Conservation (phyloP, 1,284 basidiomycete genomes). For the Laetiporus sulphureus region DNA sequence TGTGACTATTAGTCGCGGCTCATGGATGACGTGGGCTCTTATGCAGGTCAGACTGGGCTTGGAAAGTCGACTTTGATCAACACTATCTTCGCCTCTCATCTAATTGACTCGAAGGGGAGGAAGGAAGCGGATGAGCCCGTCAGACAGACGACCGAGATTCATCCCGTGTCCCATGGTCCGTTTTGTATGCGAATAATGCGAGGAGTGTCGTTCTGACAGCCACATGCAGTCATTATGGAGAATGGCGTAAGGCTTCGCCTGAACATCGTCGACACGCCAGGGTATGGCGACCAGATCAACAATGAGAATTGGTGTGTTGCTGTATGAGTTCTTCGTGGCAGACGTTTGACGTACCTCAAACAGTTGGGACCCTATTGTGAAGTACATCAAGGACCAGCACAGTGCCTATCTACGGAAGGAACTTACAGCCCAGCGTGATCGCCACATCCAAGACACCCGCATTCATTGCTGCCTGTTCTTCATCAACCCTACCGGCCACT, state of each 20-base stretch:
- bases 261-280: conserved; percentile 99
- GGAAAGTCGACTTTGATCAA: conserved; percentile 99
- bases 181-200: neutral
- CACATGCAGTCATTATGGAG: conserved; percentile 79
- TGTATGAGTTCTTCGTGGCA: no score
- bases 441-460: conserved; percentile 96
- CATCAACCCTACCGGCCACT: conserved; percentile 95
- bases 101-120: conserved; percentile 96
- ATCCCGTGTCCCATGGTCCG: conserved; percentile 87
- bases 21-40: neutral
- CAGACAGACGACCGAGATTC: conserved; percentile 94
- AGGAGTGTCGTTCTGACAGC: neutral
- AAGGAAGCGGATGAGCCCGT: conserved; percentile 83
- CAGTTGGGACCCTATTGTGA: conserved; percentile 98
- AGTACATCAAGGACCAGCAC: conserved; percentile 99
- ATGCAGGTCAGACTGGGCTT: conserved; percentile 87
- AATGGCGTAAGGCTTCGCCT: conserved; percentile 93
- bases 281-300: conserved; percentile 98
- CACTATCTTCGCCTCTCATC: conserved; percentile 97
- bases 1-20: no score
- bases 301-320: conserved; percentile 93
- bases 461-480: conserved; percentile 99
- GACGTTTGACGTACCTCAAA: no score
- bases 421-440: conserved; percentile 97
- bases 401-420: conserved; percentile 98